Conservation (phyloP, 2,329 filamentous ascomycete genomes). For the Leptosphaerulina australis region DNA sequence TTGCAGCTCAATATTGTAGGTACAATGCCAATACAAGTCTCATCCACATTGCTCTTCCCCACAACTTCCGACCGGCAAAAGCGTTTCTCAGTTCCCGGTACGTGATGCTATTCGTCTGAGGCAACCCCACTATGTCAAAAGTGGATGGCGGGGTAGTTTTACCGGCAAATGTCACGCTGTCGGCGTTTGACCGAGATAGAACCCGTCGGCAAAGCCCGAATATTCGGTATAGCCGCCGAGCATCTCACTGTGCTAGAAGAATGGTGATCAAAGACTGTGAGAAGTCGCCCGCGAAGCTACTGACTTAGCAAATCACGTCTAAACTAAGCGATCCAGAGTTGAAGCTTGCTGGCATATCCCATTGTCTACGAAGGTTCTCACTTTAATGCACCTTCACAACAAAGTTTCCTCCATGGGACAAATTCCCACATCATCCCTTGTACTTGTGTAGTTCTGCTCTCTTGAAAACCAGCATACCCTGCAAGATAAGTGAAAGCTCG, state of each 20-base stretch:
- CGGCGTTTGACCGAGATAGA: conserved; percentile 25
- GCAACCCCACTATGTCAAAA: conserved; percentile 29
- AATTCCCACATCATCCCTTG: no score
- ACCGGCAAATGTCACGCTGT: conserved; percentile 27
- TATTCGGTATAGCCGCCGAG: conserved; percentile 10
- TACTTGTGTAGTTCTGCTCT: no score
- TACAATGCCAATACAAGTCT: conserved; percentile 10
- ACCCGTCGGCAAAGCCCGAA: conserved; percentile 16
- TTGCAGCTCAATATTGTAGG: conserved; percentile 5
- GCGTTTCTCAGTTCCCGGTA: conserved; percentile 4
- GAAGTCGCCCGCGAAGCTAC: no score
- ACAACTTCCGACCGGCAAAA: conserved; percentile 24
- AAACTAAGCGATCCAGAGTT: no score
- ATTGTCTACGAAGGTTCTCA: no score
- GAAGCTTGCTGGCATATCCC: no score
- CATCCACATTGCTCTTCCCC: conserved; percentile 3
- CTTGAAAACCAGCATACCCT: no score
- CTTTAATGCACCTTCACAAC: no score
- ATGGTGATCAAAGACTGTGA: no score
- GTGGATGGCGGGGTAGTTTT: conserved; percentile 27
- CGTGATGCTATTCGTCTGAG: conserved; percentile 21
- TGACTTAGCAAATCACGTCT: neutral
- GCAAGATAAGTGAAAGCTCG: no score
- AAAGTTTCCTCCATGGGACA: no score
- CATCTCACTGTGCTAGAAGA: neutral